phyloP scores from a whole-genome alignment of 139 green algal genomes.

The Asterochloris erici region DNA sequence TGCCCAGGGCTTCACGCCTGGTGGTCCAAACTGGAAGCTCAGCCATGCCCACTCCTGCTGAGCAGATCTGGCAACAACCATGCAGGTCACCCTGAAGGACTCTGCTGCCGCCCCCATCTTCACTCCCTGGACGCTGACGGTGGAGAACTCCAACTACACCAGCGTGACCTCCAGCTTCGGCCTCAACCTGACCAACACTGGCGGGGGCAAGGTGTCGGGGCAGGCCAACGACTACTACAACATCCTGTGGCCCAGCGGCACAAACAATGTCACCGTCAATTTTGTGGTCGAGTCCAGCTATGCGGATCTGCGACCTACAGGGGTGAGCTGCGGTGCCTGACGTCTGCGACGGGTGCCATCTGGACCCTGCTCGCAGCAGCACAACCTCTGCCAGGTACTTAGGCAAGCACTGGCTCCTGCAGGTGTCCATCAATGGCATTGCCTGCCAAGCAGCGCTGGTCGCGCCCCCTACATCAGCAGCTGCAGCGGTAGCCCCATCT shows the following conservation, averaged over 20 bases:
- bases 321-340: background rate
- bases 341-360: too few relatives aligned
- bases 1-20: background rate
- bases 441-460: too few relatives aligned
- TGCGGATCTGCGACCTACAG: background rate
- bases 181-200: slow-evolving; percentile 4
- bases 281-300: slow-evolving; percentile 1
- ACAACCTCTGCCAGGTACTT: too few relatives aligned
- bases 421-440: too few relatives aligned
- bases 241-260: slow-evolving; percentile 11
- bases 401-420: too few relatives aligned
- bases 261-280: slow-evolving; percentile 14
- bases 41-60: background rate
- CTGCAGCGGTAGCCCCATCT: too few relatives aligned
- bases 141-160: slow-evolving; percentile 16
- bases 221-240: slow-evolving; percentile 14
- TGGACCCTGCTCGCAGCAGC: too few relatives aligned
- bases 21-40: background rate
- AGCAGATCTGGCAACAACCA: background rate
- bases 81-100: slow-evolving; percentile 7
- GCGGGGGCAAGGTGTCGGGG: slow-evolving; percentile 3
- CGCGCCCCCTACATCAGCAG: too few relatives aligned
- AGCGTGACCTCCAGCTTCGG: slow-evolving; percentile 12
- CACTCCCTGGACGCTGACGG: slow-evolving; percentile 8
- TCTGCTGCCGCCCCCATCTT: slow-evolving; percentile 7